Evolutionary conservation across 1,284 basidiomycete species (phyloP), one percentile per base, ranked within the genome.

Genomic region (Naganishia liquefaciens): DNA sequence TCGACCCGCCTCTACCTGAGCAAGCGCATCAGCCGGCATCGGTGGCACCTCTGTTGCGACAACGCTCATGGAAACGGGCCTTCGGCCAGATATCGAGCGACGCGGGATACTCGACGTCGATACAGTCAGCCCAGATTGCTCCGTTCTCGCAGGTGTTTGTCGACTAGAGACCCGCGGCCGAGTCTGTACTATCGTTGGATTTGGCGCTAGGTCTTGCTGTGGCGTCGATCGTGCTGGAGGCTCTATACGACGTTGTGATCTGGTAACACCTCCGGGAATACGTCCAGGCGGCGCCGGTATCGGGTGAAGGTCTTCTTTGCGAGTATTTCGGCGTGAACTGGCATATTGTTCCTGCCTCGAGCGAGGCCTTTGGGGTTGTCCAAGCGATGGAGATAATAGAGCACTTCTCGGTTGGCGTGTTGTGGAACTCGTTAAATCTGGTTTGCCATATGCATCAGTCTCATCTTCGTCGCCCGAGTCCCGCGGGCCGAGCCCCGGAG

Each of bases 281-380:
- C 55, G 55, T 33, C 55, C 40, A 15, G 55, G 55, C 5, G 55
- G 55, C 17, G 55, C 46, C 6, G 55, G 46, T 10, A 60, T 60
- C 5, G 33, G 30, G 3, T 30, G 46, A 27, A 49, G 27, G 19
- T 46, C 30, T 9, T 49, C 28, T 6, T 15, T 21, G 19, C 23
- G 9, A 21, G 19, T 2, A 17, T 30, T 53, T 21, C 37, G 51
- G 15, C 51, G 51, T 19, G 51, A 53, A 9, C 33, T 21, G 51
- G 30, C 30, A 28, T 43, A 40, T 13, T 54, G 39, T 2, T 43
- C 53, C 27, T 42, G 40, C 9, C 53, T 39, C 1, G 53, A 54
- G 15, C 39, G 39, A 54, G 42, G 53, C 23, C 42, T 39, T 23
- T 54, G 30, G 19, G 13, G 51, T 21, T 10, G 27, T 53, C 51